Evolutionary conservation across 768 basidiomycete species (phyloP).

Genomic region (Xerocomus potaroensis): DNA sequence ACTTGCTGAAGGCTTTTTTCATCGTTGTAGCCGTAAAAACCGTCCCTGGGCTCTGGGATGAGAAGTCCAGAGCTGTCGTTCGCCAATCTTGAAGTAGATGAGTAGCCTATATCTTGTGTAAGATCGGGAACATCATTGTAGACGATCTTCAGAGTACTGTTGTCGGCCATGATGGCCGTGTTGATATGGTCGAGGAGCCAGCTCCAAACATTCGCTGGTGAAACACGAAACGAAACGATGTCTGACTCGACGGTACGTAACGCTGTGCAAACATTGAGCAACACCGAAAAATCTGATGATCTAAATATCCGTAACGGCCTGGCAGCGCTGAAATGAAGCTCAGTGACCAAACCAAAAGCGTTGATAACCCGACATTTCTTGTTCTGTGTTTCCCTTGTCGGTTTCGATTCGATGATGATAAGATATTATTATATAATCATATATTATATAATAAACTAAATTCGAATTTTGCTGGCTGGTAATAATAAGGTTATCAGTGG

Average conservation of each 20-base stretch:
- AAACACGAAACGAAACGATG: too few relatives aligned
- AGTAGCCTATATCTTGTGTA: background rate
- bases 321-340: too few relatives aligned
- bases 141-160: background rate
- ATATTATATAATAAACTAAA: conserved; percentile 10
- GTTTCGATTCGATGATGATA: too few relatives aligned
- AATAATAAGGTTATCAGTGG: conserved; percentile 21
- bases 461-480: conserved; percentile 4
- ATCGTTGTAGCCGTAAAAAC: conserved; percentile 76
- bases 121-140: background rate
- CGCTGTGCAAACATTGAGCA: too few relatives aligned
- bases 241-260: too few relatives aligned
- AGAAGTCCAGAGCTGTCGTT: conserved; percentile 27
- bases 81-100: background rate
- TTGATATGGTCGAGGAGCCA: too few relatives aligned
- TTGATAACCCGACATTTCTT: too few relatives aligned
- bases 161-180: background rate
- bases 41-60: conserved; percentile 55
- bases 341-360: too few relatives aligned
- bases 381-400: too few relatives aligned
- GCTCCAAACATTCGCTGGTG: too few relatives aligned
- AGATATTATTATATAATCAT: conserved; percentile 4
- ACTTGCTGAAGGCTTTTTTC: conserved; percentile 72
- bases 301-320: too few relatives aligned
- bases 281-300: too few relatives aligned